phyloP scores from a whole-genome alignment of 2,329 filamentous ascomycete genomes.

The Nectriaceae sp. region DNA sequence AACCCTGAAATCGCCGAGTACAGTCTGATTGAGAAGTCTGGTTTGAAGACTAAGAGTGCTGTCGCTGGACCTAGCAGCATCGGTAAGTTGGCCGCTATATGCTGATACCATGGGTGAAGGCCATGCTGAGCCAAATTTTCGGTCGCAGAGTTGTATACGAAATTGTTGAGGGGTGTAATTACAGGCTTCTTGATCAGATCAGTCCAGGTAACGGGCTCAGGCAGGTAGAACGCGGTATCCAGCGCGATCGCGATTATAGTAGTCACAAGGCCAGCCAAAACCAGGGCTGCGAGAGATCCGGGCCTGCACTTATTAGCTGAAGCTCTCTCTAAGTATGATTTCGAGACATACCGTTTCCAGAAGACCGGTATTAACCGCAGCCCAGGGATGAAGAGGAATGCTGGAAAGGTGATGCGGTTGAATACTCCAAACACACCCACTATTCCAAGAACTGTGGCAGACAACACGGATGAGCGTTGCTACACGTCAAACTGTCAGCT shows the following conservation, averaged over 20 bases:
- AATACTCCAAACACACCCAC: slow-evolving; percentile 86
- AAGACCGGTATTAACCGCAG: slow-evolving; percentile 86
- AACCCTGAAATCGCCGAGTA: slow-evolving; percentile 75
- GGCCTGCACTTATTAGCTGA: slow-evolving; percentile 45
- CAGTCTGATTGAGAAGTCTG: slow-evolving; percentile 61
- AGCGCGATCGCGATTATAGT: slow-evolving; percentile 72
- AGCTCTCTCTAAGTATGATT: slow-evolving; percentile 9
- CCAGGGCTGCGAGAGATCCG: slow-evolving; percentile 62
- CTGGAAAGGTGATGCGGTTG: slow-evolving; percentile 96
- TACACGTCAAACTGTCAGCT: slow-evolving; percentile 38
- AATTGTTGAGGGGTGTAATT: slow-evolving; percentile 77
- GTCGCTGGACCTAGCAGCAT: slow-evolving; percentile 72
- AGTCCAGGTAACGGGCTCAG: slow-evolving; percentile 63
- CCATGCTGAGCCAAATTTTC: slow-evolving; percentile 75
- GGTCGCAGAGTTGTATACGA: slow-evolving; percentile 71
- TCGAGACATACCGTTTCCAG: slow-evolving; percentile 65
- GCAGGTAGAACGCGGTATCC: slow-evolving; percentile 83
- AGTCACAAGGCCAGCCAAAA: slow-evolving; percentile 67
- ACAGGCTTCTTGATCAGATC: slow-evolving; percentile 66
- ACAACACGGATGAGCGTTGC: slow-evolving; percentile 74
- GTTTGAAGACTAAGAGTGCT: slow-evolving; percentile 58
- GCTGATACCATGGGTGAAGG: slow-evolving; percentile 78
- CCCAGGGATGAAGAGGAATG: slow-evolving; percentile 83
- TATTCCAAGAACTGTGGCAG: slow-evolving; percentile 77
- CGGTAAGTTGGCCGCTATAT: slow-evolving; percentile 68